A percentile compares a stretch with the other conserved stretches of the same genome.
Conservation (phyloP, 179 eudicot genomes). For the Beta corolliflora region DNA sequence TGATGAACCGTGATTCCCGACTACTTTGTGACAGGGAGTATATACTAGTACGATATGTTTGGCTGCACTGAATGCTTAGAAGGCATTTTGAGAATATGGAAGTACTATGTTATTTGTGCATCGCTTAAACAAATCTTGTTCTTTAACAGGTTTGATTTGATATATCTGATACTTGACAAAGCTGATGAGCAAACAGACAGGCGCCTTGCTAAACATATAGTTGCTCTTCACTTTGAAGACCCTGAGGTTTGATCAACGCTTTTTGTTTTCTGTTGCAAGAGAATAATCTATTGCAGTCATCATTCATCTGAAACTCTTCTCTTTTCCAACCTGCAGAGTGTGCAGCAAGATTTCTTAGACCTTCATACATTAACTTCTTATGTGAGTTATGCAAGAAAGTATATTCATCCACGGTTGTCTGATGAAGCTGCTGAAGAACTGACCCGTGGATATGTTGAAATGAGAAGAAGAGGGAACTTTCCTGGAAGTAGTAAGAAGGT, state of each 20-base stretch:
- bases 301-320: constrained; percentile 13
- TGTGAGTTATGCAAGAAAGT: constrained; percentile 81
- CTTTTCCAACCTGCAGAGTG: constrained; percentile 49
- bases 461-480: constrained; percentile 96
- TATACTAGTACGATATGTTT: background rate
- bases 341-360: constrained; percentile 67
- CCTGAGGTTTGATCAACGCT: constrained; percentile 60
- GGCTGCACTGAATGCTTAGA: constrained; percentile 1
- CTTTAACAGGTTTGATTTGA: constrained; percentile 86
- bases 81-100: background rate
- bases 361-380: constrained; percentile 77
- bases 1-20: too few relatives aligned
- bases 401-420: constrained; percentile 85
- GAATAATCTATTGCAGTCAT: constrained; percentile 11
- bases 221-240: constrained; percentile 87
- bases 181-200: constrained; percentile 98
- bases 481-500: constrained; percentile 99
- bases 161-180: constrained; percentile 91
- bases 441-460: constrained; percentile 88
- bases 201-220: constrained; percentile 97
- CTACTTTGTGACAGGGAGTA: too few relatives aligned
- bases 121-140: background rate
- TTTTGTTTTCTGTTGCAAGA: background rate
- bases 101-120: background rate
- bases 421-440: constrained; percentile 98